A percentile compares a stretch with the other conserved stretches of the same genome.
phyloP scores from a whole-genome alignment of 345 rosid genomes.

The Lepidium africanum region DNA sequence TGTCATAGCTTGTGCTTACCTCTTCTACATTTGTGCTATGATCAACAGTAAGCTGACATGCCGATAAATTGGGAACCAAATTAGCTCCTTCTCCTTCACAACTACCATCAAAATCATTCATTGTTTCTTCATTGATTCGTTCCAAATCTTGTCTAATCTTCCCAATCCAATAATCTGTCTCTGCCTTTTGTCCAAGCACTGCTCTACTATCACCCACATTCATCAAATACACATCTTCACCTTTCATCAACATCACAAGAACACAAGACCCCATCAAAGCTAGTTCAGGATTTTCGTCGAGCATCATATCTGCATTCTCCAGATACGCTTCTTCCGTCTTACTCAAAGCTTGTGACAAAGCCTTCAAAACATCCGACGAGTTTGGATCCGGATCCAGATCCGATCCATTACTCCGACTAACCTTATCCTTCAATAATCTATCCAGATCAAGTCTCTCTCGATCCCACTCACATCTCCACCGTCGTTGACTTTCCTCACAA shows the following conservation, averaged over 20 bases:
- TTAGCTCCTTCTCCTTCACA: constrained; percentile 31
- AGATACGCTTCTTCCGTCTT: constrained; percentile 86
- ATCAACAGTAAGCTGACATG: constrained; percentile 75
- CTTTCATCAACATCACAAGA: constrained; percentile 89
- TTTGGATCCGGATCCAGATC: constrained; percentile 33
- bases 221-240: constrained; percentile 90
- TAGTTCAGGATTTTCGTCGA: constrained; percentile 81
- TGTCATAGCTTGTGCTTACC: constrained; percentile 30
- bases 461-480: constrained; percentile 73
- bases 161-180: constrained; percentile 64
- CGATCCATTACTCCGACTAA: constrained; percentile 26
- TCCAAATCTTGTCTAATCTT: constrained; percentile 71
- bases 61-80: constrained; percentile 34
- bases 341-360: constrained; percentile 68
- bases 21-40: constrained; percentile 85
- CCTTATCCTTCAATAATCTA: constrained; percentile 49
- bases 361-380: constrained; percentile 67
- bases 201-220: constrained; percentile 98
- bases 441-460: constrained; percentile 67
- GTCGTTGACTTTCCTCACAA: constrained; percentile 65
- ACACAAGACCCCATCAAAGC: constrained; percentile 98
- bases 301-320: constrained; percentile 78
- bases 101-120: constrained; percentile 64
- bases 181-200: constrained; percentile 66
- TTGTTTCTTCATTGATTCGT: constrained; percentile 85